Evolutionary conservation across 2,329 filamentous ascomycete species (phyloP).

Genomic region (Penicillium sclerotigenum): DNA sequence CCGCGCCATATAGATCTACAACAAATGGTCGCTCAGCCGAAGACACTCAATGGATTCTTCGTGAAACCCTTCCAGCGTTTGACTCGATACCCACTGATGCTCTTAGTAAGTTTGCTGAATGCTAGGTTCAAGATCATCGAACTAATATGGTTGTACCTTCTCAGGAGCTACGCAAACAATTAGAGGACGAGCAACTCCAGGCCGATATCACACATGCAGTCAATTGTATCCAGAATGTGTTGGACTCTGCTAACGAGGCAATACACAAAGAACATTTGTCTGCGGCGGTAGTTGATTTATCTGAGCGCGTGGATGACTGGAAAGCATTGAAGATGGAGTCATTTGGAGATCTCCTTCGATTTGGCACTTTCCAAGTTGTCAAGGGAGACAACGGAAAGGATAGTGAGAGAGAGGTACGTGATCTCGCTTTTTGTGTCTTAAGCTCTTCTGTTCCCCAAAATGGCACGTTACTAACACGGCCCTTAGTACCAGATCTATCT

Average conservation of each 20-base stretch:
- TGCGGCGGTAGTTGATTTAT: slow-evolving; percentile 79
- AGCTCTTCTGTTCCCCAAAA: not conserved
- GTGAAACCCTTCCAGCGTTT: slow-evolving; percentile 95
- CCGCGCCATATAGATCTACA: slow-evolving; percentile 61
- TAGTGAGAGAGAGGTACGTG: slow-evolving; percentile 78
- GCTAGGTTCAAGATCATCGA: not conserved
- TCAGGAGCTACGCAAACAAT: slow-evolving; percentile 83
- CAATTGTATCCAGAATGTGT: slow-evolving; percentile 74
- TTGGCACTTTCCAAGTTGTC: slow-evolving; percentile 86
- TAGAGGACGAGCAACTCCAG: slow-evolving; percentile 66
- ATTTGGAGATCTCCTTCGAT: slow-evolving; percentile 85
- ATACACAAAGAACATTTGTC: slow-evolving; percentile 83
- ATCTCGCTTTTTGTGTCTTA: slow-evolving; percentile 1
- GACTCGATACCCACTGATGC: slow-evolving; percentile 86
- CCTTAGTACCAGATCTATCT: slow-evolving; percentile 91
- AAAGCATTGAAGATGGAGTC: slow-evolving; percentile 85
- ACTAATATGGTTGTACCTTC: slow-evolving; percentile 2
- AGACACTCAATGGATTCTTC: slow-evolving; percentile 85
- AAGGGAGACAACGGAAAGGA: slow-evolving; percentile 75
- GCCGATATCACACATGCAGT: slow-evolving; percentile 73
- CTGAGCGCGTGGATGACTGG: slow-evolving; percentile 88
- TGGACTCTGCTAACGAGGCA: slow-evolving; percentile 83
- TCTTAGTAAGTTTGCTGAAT: slow-evolving; percentile 61
- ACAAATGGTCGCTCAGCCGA: slow-evolving; percentile 79
- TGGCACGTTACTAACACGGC: slow-evolving; percentile 16